These are phyloP conservation scores for Metschnikowia drakensbergensis DNA, from an alignment of 805 yeast genomes.

Conservation along the genomic window DNA sequence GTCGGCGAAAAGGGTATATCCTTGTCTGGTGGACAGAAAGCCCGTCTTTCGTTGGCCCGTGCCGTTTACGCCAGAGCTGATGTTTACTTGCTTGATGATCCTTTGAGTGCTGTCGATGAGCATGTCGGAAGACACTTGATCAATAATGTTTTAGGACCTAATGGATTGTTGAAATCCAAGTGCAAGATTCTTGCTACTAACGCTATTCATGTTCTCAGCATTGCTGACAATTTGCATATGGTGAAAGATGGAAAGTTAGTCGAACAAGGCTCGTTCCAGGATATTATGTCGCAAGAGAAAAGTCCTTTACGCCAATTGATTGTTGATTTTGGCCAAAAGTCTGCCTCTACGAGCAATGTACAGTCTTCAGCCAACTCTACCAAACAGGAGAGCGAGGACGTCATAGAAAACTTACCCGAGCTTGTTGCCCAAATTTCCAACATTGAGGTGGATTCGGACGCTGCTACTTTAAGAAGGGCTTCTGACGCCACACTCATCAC, in stretches of 20 bases:
- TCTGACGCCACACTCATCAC: constrained; percentile 47
- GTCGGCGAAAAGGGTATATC: constrained; percentile 98
- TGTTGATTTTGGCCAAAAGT: constrained; percentile 57
- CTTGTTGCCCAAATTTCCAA: constrained; percentile 28
- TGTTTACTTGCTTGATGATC: constrained; percentile 85
- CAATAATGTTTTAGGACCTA: constrained; percentile 75
- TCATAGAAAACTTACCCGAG: constrained; percentile 19
- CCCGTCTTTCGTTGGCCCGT: constrained; percentile 88
- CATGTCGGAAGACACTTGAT: constrained; percentile 89
- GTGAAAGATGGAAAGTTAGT: constrained; percentile 63
- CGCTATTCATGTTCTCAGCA: constrained; percentile 73
- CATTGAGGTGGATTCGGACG: constrained; percentile 26
- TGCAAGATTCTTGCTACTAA: constrained; percentile 83
- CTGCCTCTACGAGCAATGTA: constrained; percentile 16
- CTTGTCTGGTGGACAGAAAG: constrained; percentile 96
- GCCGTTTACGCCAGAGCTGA: constrained; percentile 96
- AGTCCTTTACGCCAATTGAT: constrained; percentile 54
- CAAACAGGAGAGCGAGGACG: constrained; percentile 20
- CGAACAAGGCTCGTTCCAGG: constrained; percentile 62
- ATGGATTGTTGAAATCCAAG: constrained; percentile 71
- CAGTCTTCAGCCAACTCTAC: constrained; percentile 18
- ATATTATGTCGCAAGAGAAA: constrained; percentile 42
- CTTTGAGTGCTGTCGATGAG: constrained; percentile 94
- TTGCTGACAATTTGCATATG: constrained; percentile 68
- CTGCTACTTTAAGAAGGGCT: constrained; percentile 53